Evolutionary conservation across 2,329 filamentous ascomycete species (phyloP), one percentile per base, ranked within the genome.

Genomic region (Gremmenia infestans): DNA sequence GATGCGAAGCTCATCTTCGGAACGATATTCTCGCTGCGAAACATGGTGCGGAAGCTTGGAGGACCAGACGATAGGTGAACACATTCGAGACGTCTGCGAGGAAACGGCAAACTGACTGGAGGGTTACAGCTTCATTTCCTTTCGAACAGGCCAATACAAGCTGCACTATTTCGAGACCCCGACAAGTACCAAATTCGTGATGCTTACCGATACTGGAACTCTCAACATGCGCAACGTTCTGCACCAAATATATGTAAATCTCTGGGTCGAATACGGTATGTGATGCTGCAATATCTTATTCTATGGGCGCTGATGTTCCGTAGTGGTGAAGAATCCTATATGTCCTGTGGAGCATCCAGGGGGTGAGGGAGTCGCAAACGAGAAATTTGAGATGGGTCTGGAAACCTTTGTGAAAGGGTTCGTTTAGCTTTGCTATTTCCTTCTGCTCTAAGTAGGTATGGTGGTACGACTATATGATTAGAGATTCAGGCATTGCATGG

Each of bases 141-240:
- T 89, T 75, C 88, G 91, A 65, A 99, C 94, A 52, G 89, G 82
- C 64, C 88, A 96, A 74, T 99, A 99, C 80, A 97, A 97, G 76
- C 82, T 99, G 66, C 94, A 99, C 76, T 99, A 96, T 78, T 99
- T 97, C 80, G 94, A 99, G 78, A 97, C 94, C 12, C 91, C 92
- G 1, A 94, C 91, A 52, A 95, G 90, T 72, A 86, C 96, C 73
- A 95, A 96, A 70, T 95, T 97, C 70, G 91, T 97, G 70, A 90
- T 99, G 86, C 80, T 97, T 69, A 97, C 94, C 23, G 94, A 97
- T 74, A 89, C 89, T 39, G 88, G 85, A 63, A 89, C 90, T 56
- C 82, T 88, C 63, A 97, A 91, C 73, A 93, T 99, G 84, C 84
- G 92, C 46, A 91, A 95, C 66, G 93, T 96, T 22, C 75, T 99